These are phyloP conservation scores for Rosa chinensis DNA, from an alignment of 306 rosid genomes.

Conservation along the genomic window DNA sequence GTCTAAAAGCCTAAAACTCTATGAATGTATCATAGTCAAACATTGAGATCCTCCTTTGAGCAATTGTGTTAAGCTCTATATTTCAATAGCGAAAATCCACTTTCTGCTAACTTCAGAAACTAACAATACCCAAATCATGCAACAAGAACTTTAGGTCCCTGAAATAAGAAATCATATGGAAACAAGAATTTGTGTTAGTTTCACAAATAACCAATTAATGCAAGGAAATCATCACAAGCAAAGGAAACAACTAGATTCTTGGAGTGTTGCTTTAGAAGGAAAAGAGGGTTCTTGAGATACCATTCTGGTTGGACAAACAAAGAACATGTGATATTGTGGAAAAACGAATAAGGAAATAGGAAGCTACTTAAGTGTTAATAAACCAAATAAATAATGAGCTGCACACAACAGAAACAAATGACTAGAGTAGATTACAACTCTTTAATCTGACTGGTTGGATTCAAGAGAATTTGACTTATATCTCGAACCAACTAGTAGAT, in stretches of 20 bases:
- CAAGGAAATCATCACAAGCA: background rate
- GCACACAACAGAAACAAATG: background rate
- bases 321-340: no score
- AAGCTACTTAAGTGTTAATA: background rate
- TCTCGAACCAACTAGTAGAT: background rate
- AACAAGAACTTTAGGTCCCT: constrained; percentile 16
- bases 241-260: background rate
- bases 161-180: background rate
- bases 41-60: background rate
- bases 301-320: no score
- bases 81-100: background rate
- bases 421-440: background rate
- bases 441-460: background rate
- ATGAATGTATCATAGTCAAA: no score
- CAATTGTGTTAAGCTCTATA: background rate
- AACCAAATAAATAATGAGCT: no score
- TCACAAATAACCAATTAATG: background rate
- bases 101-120: constrained; percentile 14
- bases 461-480: background rate
- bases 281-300: no score
- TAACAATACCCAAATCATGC: background rate
- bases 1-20: no score
- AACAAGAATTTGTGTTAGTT: background rate
- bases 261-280: no score
- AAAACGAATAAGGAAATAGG: background rate